Conservation (phyloP, 2,329 filamentous ascomycete genomes). For the Aspergillus awamori region DNA sequence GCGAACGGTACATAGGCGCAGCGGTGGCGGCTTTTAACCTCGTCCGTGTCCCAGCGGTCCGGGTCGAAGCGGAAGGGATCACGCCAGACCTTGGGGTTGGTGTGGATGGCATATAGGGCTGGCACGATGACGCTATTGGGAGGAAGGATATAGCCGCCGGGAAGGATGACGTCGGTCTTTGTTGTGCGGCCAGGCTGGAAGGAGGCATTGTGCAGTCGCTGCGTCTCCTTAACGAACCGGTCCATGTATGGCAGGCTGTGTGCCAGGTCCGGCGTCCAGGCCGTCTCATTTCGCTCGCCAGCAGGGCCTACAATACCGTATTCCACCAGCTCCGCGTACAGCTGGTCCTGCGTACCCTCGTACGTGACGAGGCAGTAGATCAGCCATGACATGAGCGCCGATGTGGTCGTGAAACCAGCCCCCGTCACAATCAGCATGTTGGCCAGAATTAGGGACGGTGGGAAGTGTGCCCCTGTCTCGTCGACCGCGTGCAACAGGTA, state of each 20-base stretch:
- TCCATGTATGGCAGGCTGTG: slow-evolving; percentile 47
- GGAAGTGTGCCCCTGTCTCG: too few species aligned
- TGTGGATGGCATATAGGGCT: too few species aligned
- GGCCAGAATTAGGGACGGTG: background rate
- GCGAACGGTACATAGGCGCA: too few species aligned
- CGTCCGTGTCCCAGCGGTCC: too few species aligned
- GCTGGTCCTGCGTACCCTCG: slow-evolving; percentile 57
- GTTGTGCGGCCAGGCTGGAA: slow-evolving; percentile 56
- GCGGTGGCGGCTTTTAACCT: too few species aligned
- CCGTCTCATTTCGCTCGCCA: background rate
- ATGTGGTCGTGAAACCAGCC: slow-evolving; percentile 63
- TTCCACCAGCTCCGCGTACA: slow-evolving; percentile 60
- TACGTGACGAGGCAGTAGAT: slow-evolving; percentile 58
- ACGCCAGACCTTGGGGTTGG: too few species aligned
- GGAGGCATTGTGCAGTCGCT: slow-evolving; percentile 62
- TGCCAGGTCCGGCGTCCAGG: slow-evolving; percentile 48
- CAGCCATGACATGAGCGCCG: slow-evolving; percentile 59
- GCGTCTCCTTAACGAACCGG: slow-evolving; percentile 64
- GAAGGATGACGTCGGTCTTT: too few species aligned
- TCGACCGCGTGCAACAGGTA: too few species aligned
- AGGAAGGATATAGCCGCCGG: too few species aligned
- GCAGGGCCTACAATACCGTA: slow-evolving; percentile 26
- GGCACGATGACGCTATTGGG: too few species aligned
- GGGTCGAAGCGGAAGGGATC: too few species aligned
- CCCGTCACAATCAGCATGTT: slow-evolving; percentile 55